phyloP scores from a whole-genome alignment of 1,284 basidiomycete species.

The Apiotrichum domesticum region DNA sequence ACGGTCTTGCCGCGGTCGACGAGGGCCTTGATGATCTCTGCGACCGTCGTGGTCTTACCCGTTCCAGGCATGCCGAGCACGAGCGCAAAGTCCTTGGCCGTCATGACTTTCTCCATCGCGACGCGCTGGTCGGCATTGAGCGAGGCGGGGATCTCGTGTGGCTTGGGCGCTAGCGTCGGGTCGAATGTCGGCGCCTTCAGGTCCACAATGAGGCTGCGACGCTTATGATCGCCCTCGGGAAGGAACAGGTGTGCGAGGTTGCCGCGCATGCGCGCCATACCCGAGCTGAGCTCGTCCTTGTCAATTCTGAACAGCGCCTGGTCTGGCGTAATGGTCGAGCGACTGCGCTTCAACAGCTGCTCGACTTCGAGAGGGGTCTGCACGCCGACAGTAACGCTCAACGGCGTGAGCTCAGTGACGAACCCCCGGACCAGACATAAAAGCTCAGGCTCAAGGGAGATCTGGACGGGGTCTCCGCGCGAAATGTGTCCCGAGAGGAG shows the following conservation, averaged over 20 bases:
- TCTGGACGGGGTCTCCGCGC: constrained; percentile 70
- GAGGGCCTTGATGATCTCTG: constrained; percentile 74
- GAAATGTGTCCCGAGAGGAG: constrained; percentile 74
- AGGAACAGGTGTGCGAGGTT: constrained; percentile 89
- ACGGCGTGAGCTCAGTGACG: constrained; percentile 64
- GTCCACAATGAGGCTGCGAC: constrained; percentile 71
- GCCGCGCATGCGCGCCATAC: constrained; percentile 80
- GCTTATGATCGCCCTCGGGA: constrained; percentile 56
- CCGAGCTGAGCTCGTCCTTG: constrained; percentile 81
- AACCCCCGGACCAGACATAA: constrained; percentile 80
- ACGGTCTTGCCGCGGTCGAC: constrained; percentile 79
- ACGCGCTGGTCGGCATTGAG: constrained; percentile 70
- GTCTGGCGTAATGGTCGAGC: constrained; percentile 1
- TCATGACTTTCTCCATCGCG: constrained; percentile 69
- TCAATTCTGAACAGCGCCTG: constrained; percentile 68
- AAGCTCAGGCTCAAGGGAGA: constrained; percentile 77
- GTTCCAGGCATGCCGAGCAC: constrained; percentile 98
- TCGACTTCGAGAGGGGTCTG: constrained; percentile 67
- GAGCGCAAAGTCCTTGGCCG: constrained; percentile 81
- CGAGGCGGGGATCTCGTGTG: constrained; percentile 30
- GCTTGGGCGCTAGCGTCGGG: constrained; percentile 30
- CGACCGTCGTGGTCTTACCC: constrained; percentile 93
- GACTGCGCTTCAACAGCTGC: constrained; percentile 51
- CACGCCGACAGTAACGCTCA: constrained; percentile 65
- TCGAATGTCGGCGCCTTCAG: constrained; percentile 63